Conservation (phyloP, 371 early-diverging fungal genomes). For the Basidiobolus meristosporus region DNA sequence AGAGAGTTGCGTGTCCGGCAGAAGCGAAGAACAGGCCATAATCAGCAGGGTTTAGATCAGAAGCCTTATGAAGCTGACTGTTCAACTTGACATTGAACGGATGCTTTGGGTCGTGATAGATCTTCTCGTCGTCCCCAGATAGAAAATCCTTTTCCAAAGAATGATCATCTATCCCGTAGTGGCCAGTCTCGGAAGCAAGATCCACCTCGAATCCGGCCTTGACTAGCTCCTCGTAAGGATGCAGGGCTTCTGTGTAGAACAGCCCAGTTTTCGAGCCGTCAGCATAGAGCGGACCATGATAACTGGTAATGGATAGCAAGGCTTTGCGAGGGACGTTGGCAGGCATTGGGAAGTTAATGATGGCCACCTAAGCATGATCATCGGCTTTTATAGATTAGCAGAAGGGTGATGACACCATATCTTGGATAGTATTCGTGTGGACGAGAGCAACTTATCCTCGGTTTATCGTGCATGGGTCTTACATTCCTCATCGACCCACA, state of each 20-base stretch:
- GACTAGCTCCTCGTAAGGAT: constrained; percentile 18
- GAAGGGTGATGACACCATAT: too few species aligned
- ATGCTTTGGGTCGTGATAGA: constrained; percentile 13
- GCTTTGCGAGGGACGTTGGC: constrained; percentile 19
- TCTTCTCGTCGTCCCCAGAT: constrained; percentile 12
- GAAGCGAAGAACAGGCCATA: constrained; percentile 28
- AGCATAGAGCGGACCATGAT: constrained; percentile 20
- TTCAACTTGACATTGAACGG: constrained; percentile 18
- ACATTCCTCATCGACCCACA: too few species aligned
- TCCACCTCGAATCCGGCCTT: constrained; percentile 24
- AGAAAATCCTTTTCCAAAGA: constrained; percentile 16
- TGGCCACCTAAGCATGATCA: too few species aligned
- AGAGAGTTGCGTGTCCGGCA: constrained; percentile 24
- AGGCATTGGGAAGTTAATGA: too few species aligned
- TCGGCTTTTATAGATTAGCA: too few species aligned
- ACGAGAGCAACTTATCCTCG: too few species aligned
- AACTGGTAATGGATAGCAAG: constrained; percentile 20
- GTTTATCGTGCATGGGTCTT: too few species aligned
- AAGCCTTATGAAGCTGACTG: constrained; percentile 15
- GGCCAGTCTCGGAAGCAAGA: constrained; percentile 25
- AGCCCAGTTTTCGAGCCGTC: constrained; percentile 24
- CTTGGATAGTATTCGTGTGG: too few species aligned
- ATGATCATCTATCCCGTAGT: constrained; percentile 23
- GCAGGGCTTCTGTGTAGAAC: constrained; percentile 28
- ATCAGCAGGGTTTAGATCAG: constrained; percentile 17